Percentiles rank a stretch among this genome's conserved stretches.
phyloP scores from a whole-genome alignment of 2,329 filamentous ascomycete species.

The Talaromyces sp. region DNA sequence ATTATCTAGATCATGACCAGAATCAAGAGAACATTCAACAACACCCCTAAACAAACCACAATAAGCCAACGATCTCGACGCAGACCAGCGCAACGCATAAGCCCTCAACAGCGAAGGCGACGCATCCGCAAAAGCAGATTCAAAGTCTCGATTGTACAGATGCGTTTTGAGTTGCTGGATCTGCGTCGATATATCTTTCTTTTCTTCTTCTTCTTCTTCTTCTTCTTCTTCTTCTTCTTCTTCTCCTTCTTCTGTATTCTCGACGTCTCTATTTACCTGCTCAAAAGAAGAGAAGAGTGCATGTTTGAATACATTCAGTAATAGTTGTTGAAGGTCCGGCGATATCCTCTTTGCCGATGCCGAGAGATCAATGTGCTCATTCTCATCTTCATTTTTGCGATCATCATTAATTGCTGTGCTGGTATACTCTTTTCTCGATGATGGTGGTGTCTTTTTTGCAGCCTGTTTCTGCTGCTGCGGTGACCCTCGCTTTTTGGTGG shows the following conservation, averaged over 20 bases:
- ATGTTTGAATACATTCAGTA: conserved; percentile 70
- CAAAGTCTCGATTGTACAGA: conserved; percentile 82
- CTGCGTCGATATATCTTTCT: conserved; percentile 43
- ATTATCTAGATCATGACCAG: not conserved
- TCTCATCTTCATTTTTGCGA: conserved; percentile 13
- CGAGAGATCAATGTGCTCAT: conserved; percentile 26
- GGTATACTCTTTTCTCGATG: conserved; percentile 41
- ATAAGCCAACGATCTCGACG: conserved; percentile 79
- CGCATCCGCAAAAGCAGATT: conserved; percentile 64
- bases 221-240: conserved; percentile 26
- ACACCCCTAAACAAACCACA: conserved; percentile 53
- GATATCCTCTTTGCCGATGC: conserved; percentile 37
- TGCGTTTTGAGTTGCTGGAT: conserved; percentile 83
- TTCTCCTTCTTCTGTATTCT: conserved; percentile 44
- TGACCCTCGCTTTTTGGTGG: not conserved
- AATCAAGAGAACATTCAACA: conserved; percentile 23
- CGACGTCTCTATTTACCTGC: not conserved
- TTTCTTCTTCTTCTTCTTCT: not conserved
- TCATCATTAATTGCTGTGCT: conserved; percentile 20
- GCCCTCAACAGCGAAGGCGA: conserved; percentile 59
- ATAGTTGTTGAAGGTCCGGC: conserved; percentile 60
- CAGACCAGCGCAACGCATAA: conserved; percentile 89
- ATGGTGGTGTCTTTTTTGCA: not conserved
- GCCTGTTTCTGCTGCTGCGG: not conserved
- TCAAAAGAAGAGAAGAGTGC: conserved; percentile 32